Evolutionary conservation across 345 rosid genomes (phyloP).

Genomic region (Salix purpurea): DNA sequence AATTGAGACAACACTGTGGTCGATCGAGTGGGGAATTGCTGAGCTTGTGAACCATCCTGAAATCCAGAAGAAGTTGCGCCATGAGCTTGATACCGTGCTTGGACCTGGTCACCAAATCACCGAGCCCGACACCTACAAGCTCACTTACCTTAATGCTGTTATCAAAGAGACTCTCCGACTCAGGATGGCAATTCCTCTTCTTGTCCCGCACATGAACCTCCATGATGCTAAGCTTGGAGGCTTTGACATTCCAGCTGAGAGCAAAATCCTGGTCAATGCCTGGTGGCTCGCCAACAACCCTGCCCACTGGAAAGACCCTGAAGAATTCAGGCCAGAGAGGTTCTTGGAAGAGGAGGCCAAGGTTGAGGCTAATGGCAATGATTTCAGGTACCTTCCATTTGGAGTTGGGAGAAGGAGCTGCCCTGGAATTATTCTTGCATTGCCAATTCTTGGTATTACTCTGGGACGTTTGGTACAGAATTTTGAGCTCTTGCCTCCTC

Average conservation of each 20-base stretch:
- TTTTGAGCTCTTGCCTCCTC: conserved; percentile 93
- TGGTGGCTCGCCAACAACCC: conserved; percentile 99
- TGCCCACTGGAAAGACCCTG: conserved; percentile 71
- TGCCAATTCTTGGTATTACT: conserved; percentile 88
- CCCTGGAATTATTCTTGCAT: conserved; percentile 91
- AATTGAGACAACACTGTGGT: conserved; percentile 93
- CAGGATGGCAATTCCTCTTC: conserved; percentile 94
- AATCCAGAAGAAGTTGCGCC: conserved; percentile 65
- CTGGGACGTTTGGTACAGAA: conserved; percentile 90
- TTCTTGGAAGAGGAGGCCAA: conserved; percentile 88
- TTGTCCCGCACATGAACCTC: conserved; percentile 98
- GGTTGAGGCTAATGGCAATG: conserved; percentile 93
- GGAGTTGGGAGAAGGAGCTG: conserved; percentile 98
- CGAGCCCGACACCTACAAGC: conserved; percentile 72
- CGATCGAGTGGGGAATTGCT: conserved; percentile 93
- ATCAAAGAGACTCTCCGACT: conserved; percentile 85
- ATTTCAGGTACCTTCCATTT: conserved; percentile 89
- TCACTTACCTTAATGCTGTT: conserved; percentile 93
- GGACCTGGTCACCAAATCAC: conserved; percentile 73
- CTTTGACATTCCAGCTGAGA: conserved; percentile 88
- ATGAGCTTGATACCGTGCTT: conserved; percentile 70
- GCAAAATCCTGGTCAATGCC: conserved; percentile 89
- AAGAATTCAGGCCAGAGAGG: conserved; percentile 95
- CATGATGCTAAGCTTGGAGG: conserved; percentile 82
- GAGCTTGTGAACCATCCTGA: conserved; percentile 91